A percentile compares a stretch with the other conserved stretches of the same genome.
Evolutionary conservation across 805 yeast genomes (phyloP).

Genomic region (Candida insectorum): DNA sequence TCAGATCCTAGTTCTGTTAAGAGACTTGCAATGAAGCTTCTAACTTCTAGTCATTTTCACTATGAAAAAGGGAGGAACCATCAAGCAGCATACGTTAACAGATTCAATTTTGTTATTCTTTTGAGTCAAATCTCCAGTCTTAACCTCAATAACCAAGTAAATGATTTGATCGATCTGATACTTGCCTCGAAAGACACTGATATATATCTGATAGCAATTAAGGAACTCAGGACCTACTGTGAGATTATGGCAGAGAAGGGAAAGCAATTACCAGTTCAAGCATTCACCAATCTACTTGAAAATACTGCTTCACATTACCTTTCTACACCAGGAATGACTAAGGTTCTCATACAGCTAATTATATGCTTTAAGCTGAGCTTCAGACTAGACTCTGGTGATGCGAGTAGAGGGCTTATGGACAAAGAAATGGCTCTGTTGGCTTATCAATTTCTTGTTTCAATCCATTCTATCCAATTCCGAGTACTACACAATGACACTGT

Average conservation of each 20-base stretch:
- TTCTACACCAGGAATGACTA: constrained; percentile 16
- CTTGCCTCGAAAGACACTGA: constrained; percentile 19
- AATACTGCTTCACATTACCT: constrained; percentile 10
- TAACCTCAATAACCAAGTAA: constrained; percentile 28
- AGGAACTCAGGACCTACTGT: constrained; percentile 17
- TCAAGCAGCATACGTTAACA: constrained; percentile 31
- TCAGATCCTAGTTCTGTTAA: constrained; percentile 18
- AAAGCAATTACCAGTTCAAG: constrained; percentile 17
- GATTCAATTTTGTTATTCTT: constrained; percentile 33
- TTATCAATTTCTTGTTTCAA: too few species aligned
- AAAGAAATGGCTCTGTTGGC: too few species aligned
- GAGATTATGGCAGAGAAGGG: constrained; percentile 14
- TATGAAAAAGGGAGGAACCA: constrained; percentile 24
- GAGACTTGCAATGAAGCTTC: constrained; percentile 31
- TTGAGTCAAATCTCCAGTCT: constrained; percentile 32
- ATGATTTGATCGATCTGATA: constrained; percentile 22
- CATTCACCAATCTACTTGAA: constrained; percentile 16
- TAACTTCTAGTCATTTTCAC: constrained; percentile 34
- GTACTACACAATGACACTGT: too few species aligned
- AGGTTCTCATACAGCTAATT: constrained; percentile 14
- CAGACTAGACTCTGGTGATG: too few species aligned
- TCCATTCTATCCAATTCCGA: too few species aligned
- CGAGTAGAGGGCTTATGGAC: too few species aligned
- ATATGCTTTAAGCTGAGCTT: constrained; percentile 7
- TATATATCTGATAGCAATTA: constrained; percentile 19